phyloP scores from a whole-genome alignment of 2,329 filamentous ascomycete genomes.

The Trichoderma polysporum region DNA sequence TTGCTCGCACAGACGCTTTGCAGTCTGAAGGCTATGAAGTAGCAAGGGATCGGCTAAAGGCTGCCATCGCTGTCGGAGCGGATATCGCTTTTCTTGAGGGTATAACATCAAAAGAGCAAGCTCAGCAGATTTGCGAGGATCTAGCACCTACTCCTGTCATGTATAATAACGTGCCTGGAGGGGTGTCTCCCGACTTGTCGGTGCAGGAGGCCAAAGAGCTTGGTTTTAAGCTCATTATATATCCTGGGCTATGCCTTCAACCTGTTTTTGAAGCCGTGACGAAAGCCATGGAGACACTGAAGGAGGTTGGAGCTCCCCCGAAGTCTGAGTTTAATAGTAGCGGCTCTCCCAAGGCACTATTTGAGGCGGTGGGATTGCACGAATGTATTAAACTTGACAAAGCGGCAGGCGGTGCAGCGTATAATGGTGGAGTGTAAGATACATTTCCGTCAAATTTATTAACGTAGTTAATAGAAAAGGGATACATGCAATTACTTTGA shows the following conservation, averaged over 20 bases:
- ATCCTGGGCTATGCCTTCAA: constrained; percentile 36
- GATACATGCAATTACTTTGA: neutral
- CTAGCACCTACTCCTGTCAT: constrained; percentile 52
- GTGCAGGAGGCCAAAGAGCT: constrained; percentile 53
- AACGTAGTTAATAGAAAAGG: neutral
- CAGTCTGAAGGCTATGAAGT: constrained; percentile 58
- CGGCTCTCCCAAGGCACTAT: neutral
- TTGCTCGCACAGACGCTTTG: constrained; percentile 63
- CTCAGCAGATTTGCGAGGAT: constrained; percentile 44
- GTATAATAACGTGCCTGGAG: constrained; percentile 58
- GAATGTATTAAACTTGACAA: constrained; percentile 11
- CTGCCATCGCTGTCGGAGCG: constrained; percentile 54
- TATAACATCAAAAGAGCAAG: constrained; percentile 51
- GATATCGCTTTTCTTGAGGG: constrained; percentile 63
- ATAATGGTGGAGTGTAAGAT: neutral
- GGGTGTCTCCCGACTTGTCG: constrained; percentile 53
- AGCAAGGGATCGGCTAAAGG: constrained; percentile 49
- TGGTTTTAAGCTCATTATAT: constrained; percentile 61
- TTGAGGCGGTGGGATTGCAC: constrained; percentile 8
- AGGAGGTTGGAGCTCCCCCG: neutral
- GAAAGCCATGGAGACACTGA: neutral
- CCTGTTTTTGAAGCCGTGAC: constrained; percentile 1
- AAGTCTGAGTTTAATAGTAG: neutral
- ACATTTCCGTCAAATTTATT: neutral
- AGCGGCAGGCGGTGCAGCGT: neutral